Conservation (phyloP, 495 filamentous ascomycete genomes). For the Penicillium pulvis region DNA sequence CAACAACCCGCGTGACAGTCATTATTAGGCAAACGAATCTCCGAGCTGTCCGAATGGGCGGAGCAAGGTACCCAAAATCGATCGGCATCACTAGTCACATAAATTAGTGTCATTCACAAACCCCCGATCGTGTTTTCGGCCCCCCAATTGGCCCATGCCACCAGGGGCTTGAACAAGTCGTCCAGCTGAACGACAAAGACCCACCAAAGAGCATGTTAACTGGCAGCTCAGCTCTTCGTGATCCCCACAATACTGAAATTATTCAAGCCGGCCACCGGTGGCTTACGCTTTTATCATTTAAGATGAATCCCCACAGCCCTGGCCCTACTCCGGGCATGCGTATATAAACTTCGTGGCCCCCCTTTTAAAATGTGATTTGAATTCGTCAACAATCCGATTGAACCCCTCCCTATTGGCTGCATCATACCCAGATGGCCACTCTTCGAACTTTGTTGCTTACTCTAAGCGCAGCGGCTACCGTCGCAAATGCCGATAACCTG, state of each 20-base stretch:
- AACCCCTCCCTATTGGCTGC: background rate
- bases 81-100: slow-evolving; percentile 3
- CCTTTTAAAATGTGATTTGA: background rate
- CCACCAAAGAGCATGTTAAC: background rate
- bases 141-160: background rate
- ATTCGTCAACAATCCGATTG: background rate
- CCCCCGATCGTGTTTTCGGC: background rate
- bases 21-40: no score
- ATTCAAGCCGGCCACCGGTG: background rate
- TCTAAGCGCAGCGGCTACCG: slow-evolving; percentile 2
- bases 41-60: background rate
- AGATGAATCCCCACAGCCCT: background rate
- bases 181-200: background rate
- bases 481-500: slow-evolving; percentile 8
- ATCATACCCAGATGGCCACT: slow-evolving; percentile 7
- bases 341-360: background rate
- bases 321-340: background rate
- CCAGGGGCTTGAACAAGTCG: background rate
- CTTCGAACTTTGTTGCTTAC: slow-evolving; percentile 8
- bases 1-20: no score
- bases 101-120: background rate
- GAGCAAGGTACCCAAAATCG: background rate
- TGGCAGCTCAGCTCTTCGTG: background rate
- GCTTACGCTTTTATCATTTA: background rate
- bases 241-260: background rate